Evolutionary conservation across 2,329 filamentous ascomycete genomes (phyloP).

Genomic region (Geosmithia morbida): DNA sequence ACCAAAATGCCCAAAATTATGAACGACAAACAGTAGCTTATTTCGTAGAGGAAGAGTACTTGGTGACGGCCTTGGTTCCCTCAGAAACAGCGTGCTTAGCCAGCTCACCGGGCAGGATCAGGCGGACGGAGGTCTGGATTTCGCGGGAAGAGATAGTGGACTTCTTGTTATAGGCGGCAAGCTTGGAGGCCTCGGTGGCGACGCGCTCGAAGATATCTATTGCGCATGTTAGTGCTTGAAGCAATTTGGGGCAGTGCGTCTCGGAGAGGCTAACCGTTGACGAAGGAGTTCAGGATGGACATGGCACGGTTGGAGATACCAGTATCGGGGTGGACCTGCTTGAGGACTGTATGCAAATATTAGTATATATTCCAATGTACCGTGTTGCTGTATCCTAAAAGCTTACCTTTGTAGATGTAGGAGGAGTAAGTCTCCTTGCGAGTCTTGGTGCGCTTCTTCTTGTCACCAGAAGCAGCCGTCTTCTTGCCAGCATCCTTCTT

Average conservation of each 20-base stretch:
- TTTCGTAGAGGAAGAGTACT: conserved; percentile 99
- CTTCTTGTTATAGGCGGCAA: conserved; percentile 99
- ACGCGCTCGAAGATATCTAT: conserved; percentile 98
- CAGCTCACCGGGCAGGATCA: conserved; percentile 96
- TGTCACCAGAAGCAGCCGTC: conserved; percentile 88
- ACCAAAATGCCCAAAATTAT: conserved; percentile 8
- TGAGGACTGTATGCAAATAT: conserved; percentile 54
- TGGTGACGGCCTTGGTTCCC: conserved; percentile 99
- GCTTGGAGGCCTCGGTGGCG: conserved; percentile 95
- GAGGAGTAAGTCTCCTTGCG: conserved; percentile 99
- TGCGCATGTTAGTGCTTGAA: background rate
- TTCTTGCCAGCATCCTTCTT: conserved; percentile 99
- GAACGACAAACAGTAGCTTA: conserved; percentile 39
- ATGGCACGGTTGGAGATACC: conserved; percentile 99
- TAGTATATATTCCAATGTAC: too few relatives aligned
- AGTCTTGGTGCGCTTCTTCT: conserved; percentile 99
- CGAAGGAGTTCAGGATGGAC: conserved; percentile 99
- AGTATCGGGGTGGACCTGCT: conserved; percentile 99
- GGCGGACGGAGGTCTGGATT: conserved; percentile 96
- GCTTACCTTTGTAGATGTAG: conserved; percentile 98
- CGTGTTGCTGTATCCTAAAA: background rate
- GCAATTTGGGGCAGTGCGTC: too few relatives aligned
- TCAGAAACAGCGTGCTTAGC: conserved; percentile 99
- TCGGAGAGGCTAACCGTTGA: conserved; percentile 60
- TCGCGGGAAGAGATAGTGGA: conserved; percentile 98